A percentile compares a stretch with the other conserved stretches of the same genome.
phyloP scores from a whole-genome alignment of 192 early-diverging fungal genomes.

The Cladochytrium replicatum region DNA sequence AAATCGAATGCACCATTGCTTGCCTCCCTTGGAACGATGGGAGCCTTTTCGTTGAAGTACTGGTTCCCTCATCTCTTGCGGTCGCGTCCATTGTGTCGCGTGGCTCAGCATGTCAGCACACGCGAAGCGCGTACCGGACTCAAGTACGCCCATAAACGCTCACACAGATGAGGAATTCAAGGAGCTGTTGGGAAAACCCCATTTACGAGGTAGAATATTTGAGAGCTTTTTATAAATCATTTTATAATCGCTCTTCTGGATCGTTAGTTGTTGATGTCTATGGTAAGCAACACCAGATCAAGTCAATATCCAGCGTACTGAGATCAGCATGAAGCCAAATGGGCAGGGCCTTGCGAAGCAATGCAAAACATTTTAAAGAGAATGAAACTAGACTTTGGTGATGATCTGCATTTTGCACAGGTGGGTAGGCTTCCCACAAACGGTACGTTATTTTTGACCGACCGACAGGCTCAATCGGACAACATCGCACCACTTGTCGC shows the following conservation, averaged over 20 bases:
- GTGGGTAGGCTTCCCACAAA: slow-evolving; percentile 20
- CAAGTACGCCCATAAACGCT: neutral
- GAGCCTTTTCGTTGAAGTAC: neutral
- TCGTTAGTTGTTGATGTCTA: slow-evolving; percentile 41
- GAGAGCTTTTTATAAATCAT: too few species aligned
- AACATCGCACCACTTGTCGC: slow-evolving; percentile 28
- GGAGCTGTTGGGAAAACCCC: neutral
- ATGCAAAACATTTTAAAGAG: slow-evolving; percentile 52
- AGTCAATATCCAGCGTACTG: neutral
- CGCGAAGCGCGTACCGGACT: neutral
- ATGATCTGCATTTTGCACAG: slow-evolving; percentile 33
- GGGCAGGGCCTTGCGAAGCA: slow-evolving; percentile 50
- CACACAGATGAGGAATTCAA: neutral
- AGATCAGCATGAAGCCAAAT: slow-evolving; percentile 42
- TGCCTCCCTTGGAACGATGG: neutral
- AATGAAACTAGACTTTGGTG: slow-evolving; percentile 45
- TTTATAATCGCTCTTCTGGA: too few species aligned
- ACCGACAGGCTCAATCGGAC: slow-evolving; percentile 37
- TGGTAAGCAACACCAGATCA: slow-evolving; percentile 13
- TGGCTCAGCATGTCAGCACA: neutral
- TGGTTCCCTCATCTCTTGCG: neutral
- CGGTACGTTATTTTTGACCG: neutral
- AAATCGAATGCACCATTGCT: slow-evolving; percentile 5
- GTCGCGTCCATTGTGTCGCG: neutral
- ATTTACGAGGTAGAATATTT: neutral